Evolutionary conservation across 441 rosid genomes (phyloP).

Genomic region (Aleurites moluccanus): DNA sequence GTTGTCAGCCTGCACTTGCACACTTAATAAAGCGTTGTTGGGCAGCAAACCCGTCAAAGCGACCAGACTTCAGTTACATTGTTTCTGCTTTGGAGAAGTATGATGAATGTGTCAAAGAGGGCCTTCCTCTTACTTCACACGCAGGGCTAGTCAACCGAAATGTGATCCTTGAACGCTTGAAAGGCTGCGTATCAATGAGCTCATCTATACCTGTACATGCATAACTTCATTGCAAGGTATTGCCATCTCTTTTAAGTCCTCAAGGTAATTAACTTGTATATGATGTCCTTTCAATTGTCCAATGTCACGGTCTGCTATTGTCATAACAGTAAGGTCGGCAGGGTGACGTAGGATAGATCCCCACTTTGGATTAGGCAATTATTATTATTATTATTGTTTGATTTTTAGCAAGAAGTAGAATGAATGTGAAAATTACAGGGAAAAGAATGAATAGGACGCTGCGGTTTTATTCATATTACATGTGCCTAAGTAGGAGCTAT

Average conservation of each 20-base stretch:
- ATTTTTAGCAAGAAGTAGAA: background rate
- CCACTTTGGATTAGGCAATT: conserved; percentile 1
- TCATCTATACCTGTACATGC: conserved; percentile 82
- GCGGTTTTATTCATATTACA: background rate
- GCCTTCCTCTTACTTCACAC: conserved; percentile 76
- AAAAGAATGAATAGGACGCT: background rate
- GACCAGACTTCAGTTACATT: conserved; percentile 91
- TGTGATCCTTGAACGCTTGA: conserved; percentile 65
- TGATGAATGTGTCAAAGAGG: conserved; percentile 85
- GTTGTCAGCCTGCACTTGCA: conserved; percentile 88
- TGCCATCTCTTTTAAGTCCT: background rate
- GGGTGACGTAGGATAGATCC: conserved; percentile 2
- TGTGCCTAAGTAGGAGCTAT: background rate
- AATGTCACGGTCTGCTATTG: conserved; percentile 23
- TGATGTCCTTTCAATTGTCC: conserved; percentile 24
- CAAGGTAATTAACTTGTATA: conserved; percentile 27
- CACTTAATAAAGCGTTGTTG: conserved; percentile 91
- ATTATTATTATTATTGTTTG: background rate
- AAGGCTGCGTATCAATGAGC: conserved; percentile 67
- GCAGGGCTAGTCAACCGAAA: conserved; percentile 63
- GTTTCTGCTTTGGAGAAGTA: conserved; percentile 78
- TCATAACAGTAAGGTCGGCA: conserved; percentile 5
- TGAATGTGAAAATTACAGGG: conserved; percentile 1
- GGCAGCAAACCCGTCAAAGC: conserved; percentile 80
- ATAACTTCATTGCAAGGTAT: conserved; percentile 35